Base-by-base conservation (phyloP, 148 eudicot genomes). In the Silene uniflora region DNA sequence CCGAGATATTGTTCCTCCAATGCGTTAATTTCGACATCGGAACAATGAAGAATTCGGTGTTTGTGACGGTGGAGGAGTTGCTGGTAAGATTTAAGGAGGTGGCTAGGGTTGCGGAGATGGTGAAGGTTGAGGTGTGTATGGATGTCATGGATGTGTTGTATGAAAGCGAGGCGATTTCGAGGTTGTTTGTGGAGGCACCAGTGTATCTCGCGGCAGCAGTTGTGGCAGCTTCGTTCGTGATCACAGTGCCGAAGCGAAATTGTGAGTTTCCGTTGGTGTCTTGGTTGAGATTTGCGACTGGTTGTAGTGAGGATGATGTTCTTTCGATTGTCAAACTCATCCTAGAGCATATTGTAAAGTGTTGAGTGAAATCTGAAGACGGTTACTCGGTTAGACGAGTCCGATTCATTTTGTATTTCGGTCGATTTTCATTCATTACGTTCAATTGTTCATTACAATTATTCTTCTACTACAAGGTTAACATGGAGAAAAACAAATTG, bases 101-200 rank as follows among this genome's bases (percentile, higher is more conserved):
- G 49, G 89, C 98, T 1, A 81, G 59, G 54, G 87, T 78, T 63
- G 93, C 91, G 2, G 86, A 91, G 62, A 75, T 82, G 78, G 78
- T 94, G 73, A 87, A 83, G 63, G 72, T 90, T 73, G 96, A 85
- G 74, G 88, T 77, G n/a, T 89, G 92, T 72, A 83, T 90, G 84
- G 93, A 94, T 79, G 81, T 94, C 23, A 65, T 91, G 88, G 97
- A 94, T 88, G 89, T 94, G 67, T 72, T 89, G 67, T 94, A 94
- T 61, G 97, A 94, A 77, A 76, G 79, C 54, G 97, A 89, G 73
- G 86, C 69, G 80, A 77, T 81, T 69, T 80, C 82, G 55, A 61
- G 61, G 71, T 82, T 83, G 73, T 76, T 84, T 25, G 69, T 56
- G 4, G 78, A 74, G 61, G 81, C 82, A 54, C 86, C 91, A 47